Evolutionary conservation across 2,329 filamentous ascomycete genomes (phyloP).

Genomic region (Knoxdaviesia proteae): DNA sequence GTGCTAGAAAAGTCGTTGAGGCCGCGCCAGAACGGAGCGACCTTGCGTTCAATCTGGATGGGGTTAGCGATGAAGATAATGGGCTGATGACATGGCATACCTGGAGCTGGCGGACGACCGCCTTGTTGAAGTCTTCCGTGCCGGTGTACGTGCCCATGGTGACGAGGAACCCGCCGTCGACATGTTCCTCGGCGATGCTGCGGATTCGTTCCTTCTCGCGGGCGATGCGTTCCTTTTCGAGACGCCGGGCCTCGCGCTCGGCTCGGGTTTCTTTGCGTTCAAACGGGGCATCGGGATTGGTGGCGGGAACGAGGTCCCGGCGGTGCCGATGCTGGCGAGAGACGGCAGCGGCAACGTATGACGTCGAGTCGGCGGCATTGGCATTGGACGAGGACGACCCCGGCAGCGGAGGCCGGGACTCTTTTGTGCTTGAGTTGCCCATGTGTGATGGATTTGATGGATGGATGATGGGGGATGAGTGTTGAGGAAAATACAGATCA

Average conservation of each 20-base stretch:
- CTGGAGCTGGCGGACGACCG: conserved; percentile 72
- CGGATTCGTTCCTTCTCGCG: conserved; percentile 70
- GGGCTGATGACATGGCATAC: conserved; percentile 25
- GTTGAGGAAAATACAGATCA: neutral
- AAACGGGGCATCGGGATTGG: conserved; percentile 19
- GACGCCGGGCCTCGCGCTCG: conserved; percentile 68
- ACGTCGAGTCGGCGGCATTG: conserved; percentile 1
- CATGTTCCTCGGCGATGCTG: conserved; percentile 77
- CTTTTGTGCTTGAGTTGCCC: conserved; percentile 20
- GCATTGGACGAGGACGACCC: neutral
- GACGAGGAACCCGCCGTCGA: conserved; percentile 86
- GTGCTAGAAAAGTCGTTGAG: conserved; percentile 71
- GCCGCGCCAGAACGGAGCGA: conserved; percentile 92
- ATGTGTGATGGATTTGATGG: conserved; percentile 8
- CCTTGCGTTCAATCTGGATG: conserved; percentile 63
- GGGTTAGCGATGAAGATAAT: neutral
- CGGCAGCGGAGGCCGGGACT: conserved; percentile 12
- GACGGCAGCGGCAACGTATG: neutral
- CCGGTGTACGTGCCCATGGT: conserved; percentile 89
- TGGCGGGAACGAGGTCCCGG: conserved; percentile 13
- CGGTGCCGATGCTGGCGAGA: conserved; percentile 14
- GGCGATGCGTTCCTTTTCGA: conserved; percentile 59
- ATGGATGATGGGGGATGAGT: neutral
- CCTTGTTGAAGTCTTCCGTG: conserved; percentile 80
- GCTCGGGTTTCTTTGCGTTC: conserved; percentile 71